Percentiles rank a stretch among this genome's conserved stretches.
phyloP scores from a whole-genome alignment of 805 yeast genomes.

The Priceomyces medius region DNA sequence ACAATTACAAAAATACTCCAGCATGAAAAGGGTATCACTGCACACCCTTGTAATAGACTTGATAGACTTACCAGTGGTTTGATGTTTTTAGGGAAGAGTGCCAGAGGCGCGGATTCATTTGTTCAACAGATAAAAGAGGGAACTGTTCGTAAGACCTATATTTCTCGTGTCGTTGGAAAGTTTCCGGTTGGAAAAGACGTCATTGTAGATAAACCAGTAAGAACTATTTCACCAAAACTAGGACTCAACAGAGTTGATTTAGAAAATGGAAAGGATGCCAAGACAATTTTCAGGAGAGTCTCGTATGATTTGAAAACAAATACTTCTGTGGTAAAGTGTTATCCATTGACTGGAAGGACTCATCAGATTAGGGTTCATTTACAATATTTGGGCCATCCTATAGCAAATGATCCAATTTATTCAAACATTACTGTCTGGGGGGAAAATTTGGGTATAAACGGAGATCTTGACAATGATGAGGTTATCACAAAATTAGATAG shows the following conservation, averaged over 20 bases:
- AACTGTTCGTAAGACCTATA: slow-evolving; percentile 74
- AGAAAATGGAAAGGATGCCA: slow-evolving; percentile 65
- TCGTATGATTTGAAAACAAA: slow-evolving; percentile 59
- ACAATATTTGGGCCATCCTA: slow-evolving; percentile 60
- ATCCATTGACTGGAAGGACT: slow-evolving; percentile 88
- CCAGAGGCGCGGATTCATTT: slow-evolving; percentile 74
- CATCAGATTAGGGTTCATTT: slow-evolving; percentile 95
- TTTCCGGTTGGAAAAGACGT: slow-evolving; percentile 59
- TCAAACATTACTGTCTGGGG: slow-evolving; percentile 86
- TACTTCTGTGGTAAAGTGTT: slow-evolving; percentile 74
- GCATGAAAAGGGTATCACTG: slow-evolving; percentile 61
- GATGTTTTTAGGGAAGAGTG: slow-evolving; percentile 84
- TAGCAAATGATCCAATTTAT: slow-evolving; percentile 67
- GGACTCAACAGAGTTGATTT: slow-evolving; percentile 58
- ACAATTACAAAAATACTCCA: slow-evolving; percentile 76
- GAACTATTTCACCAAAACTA: slow-evolving; percentile 70
- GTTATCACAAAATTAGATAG: slow-evolving; percentile 51
- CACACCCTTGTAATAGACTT: slow-evolving; percentile 80
- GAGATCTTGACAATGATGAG: slow-evolving; percentile 45
- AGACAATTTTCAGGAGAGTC: slow-evolving; percentile 64
- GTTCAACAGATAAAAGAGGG: slow-evolving; percentile 71
- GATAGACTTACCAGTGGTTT: slow-evolving; percentile 92
- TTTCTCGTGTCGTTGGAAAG: slow-evolving; percentile 85
- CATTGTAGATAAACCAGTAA: slow-evolving; percentile 63
- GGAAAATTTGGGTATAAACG: slow-evolving; percentile 59